Conservation (phyloP, 768 basidiomycete species). For the Leucocoprinus birnbaumii region DNA sequence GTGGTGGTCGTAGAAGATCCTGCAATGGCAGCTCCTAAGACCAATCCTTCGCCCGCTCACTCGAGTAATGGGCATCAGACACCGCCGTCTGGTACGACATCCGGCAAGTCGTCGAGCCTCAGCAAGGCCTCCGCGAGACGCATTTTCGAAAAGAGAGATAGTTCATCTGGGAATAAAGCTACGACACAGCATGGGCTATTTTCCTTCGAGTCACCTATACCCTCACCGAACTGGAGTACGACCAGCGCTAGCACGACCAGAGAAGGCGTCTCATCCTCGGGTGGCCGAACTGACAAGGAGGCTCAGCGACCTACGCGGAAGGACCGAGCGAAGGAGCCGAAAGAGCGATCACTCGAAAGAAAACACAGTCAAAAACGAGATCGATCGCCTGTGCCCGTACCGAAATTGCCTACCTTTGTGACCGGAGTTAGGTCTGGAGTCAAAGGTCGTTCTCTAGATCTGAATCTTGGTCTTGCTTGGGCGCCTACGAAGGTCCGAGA, state of each 20-base stretch:
- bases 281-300: constrained; percentile 25
- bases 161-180: constrained; percentile 26
- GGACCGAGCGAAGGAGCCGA: constrained; percentile 27
- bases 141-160: constrained; percentile 22
- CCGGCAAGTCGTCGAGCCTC: constrained; percentile 51
- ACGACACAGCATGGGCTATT: constrained; percentile 57
- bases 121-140: constrained; percentile 50
- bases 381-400: constrained; percentile 26
- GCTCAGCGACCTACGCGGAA: constrained; percentile 24
- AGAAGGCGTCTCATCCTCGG: constrained; percentile 21
- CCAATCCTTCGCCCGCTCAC: constrained; percentile 20
- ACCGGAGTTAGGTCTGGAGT: constrained; percentile 40
- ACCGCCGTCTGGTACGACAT: constrained; percentile 22
- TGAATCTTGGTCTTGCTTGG: constrained; percentile 70
- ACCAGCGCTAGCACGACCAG: constrained; percentile 27
- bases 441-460: constrained; percentile 71
- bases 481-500: constrained; percentile 67
- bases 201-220: constrained; percentile 66
- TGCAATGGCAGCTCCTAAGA: constrained; percentile 1
- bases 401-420: constrained; percentile 16
- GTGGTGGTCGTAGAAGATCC: constrained; percentile 15
- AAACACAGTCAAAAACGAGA: constrained; percentile 12
- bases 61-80: constrained; percentile 41
- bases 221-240: constrained; percentile 41
- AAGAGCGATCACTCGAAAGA: constrained; percentile 24